Percentiles rank a stretch among this genome's conserved stretches.
Conservation (phyloP, 768 basidiomycete genomes). For the Pisolithus albus region DNA sequence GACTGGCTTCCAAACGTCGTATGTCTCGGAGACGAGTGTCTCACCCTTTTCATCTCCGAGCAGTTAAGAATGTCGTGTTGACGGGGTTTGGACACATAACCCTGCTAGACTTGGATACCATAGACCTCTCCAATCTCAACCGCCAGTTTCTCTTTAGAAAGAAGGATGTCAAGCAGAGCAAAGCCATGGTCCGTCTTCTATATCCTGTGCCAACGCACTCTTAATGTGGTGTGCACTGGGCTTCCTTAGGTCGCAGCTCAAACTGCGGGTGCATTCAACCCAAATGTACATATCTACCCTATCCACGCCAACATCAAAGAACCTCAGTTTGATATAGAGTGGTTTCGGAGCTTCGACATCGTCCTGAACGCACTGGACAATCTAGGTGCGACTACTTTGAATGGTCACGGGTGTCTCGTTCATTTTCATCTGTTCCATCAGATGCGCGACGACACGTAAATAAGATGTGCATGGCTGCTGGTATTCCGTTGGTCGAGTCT, state of each 20-base stretch:
- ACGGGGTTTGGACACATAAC: conserved; percentile 92
- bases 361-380: conserved; percentile 97
- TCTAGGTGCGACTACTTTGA: conserved; percentile 55
- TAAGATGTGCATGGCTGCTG: conserved; percentile 93
- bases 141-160: conserved; percentile 95
- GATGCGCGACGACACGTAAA: conserved; percentile 95
- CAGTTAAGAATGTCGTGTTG: conserved; percentile 94
- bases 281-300: conserved; percentile 78
- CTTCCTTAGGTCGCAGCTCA: conserved; percentile 67
- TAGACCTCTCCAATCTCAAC: conserved; percentile 96
- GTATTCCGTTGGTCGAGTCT: conserved; percentile 87
- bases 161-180: conserved; percentile 95
- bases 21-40: not conserved
- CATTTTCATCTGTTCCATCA: conserved; percentile 22
- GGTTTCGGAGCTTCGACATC: conserved; percentile 88
- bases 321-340: conserved; percentile 76
- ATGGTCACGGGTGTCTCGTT: not conserved
- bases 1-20: not conserved
- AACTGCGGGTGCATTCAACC: conserved; percentile 80
- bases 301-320: conserved; percentile 97
- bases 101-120: conserved; percentile 93
- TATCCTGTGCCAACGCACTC: not conserved
- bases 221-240: no score
- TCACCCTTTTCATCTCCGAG: not conserved
- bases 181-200: conserved; percentile 62